Evolutionary conservation across 192 early-diverging fungal species (phyloP).

Genomic region (Oehlia diaphana): DNA sequence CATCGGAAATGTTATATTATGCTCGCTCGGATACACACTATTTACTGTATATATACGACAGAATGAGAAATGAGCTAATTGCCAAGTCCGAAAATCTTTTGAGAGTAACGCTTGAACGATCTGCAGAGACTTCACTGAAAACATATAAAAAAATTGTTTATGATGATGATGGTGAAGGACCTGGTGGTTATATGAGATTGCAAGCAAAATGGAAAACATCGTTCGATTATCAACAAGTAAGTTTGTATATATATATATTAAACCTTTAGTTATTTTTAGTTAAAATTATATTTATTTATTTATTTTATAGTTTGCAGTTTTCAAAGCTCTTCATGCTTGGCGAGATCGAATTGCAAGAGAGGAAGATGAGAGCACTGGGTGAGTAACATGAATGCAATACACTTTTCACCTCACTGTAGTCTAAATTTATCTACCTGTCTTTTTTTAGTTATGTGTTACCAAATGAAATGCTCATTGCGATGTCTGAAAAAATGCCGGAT

Average conservation of each 20-base stretch:
- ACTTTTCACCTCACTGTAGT: not conserved
- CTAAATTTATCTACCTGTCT: not conserved
- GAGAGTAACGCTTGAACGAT: slow-evolving; percentile 61
- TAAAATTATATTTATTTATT: not conserved
- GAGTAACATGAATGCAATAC: not conserved
- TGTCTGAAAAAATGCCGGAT: slow-evolving; percentile 74
- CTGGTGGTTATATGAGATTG: slow-evolving; percentile 74
- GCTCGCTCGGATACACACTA: slow-evolving; percentile 96
- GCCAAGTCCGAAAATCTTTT: slow-evolving; percentile 68
- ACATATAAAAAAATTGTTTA: slow-evolving; percentile 82
- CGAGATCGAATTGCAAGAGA: slow-evolving; percentile 85
- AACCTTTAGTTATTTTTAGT: not conserved
- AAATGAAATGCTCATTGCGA: slow-evolving; percentile 80
- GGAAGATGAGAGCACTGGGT: slow-evolving; percentile 82
- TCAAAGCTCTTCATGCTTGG: slow-evolving; percentile 90
- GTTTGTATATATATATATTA: not conserved
- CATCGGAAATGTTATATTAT: slow-evolving; percentile 89
- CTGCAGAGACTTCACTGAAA: slow-evolving; percentile 65
- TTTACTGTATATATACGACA: slow-evolving; percentile 91
- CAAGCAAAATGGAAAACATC: slow-evolving; percentile 63
- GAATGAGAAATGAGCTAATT: slow-evolving; percentile 84
- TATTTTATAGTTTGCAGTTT: slow-evolving; percentile 65
- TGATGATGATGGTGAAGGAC: slow-evolving; percentile 79
- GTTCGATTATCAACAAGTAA: slow-evolving; percentile 50
- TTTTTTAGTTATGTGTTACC: slow-evolving; percentile 80